phyloP scores from a whole-genome alignment of 163 green algal genomes.

The Chlorella variabilis region DNA sequence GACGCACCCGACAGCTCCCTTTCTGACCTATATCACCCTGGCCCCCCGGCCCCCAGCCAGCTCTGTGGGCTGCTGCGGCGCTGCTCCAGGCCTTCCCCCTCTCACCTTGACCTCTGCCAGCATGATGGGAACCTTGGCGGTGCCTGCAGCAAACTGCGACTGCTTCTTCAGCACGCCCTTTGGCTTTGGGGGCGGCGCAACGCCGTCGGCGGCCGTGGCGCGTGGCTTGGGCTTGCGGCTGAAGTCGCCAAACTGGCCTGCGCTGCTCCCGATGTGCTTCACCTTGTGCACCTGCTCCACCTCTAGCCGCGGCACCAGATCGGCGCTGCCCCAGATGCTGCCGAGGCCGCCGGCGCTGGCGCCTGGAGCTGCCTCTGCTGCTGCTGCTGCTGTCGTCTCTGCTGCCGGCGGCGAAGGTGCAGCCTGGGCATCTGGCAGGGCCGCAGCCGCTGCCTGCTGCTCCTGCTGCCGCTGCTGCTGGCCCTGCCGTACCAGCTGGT shows the following conservation, averaged over 20 bases:
- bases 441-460: neutral
- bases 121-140: conserved; percentile 54
- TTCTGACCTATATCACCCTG: too few species aligned
- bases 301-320: conserved; percentile 13
- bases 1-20: too few species aligned
- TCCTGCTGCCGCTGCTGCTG: neutral
- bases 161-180: conserved; percentile 43
- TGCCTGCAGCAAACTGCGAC: conserved; percentile 52
- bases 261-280: conserved; percentile 23
- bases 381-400: conserved; percentile 12
- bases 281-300: conserved; percentile 28
- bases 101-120: conserved; percentile 46
- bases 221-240: conserved; percentile 19
- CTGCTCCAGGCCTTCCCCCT: too few species aligned
- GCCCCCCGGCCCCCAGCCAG: too few species aligned
- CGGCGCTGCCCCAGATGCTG: conserved; percentile 3
- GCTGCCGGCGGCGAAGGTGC: neutral
- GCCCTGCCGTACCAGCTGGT: conserved; percentile 3
- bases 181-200: neutral
- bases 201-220: neutral
- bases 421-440: neutral
- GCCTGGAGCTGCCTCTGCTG: neutral
- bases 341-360: neutral
- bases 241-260: conserved; percentile 34
- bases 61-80: too few species aligned